Conservation (phyloP, 192 early-diverging fungal species). For the Coemansia sp. region DNA sequence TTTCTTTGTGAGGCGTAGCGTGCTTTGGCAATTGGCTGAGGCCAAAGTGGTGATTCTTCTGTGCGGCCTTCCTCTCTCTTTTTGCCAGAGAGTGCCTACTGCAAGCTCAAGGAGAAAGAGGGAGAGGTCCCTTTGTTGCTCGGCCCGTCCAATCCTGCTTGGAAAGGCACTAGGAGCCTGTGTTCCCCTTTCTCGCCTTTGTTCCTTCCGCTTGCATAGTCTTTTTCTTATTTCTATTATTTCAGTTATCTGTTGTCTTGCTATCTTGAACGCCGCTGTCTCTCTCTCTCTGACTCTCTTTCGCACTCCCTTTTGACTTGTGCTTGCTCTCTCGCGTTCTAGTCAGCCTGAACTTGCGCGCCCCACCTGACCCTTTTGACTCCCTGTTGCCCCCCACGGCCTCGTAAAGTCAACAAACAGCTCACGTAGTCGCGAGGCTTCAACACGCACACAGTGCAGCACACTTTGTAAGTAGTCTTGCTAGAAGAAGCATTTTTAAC, state of each 20-base stretch:
- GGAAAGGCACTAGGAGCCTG: not conserved
- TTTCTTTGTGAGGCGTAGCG: conserved; percentile 8
- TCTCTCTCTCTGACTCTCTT: conserved; percentile 7
- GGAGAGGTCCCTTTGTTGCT: not conserved
- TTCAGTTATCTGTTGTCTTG: conserved; percentile 7
- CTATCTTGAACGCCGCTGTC: conserved; percentile 4
- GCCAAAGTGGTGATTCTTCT: not conserved
- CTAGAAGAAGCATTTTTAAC: not conserved
- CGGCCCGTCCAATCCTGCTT: not conserved
- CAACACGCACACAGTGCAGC: not conserved
- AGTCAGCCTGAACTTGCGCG: not conserved
- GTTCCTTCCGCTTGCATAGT: not conserved
- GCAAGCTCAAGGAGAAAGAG: conserved; percentile 5
- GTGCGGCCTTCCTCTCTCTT: not conserved
- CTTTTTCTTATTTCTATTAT: conserved; percentile 3
- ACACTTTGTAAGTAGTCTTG: conserved; percentile 1
- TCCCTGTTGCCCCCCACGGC: not conserved
- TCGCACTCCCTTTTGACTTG: not conserved
- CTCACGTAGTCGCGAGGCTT: not conserved
- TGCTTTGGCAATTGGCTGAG: conserved; percentile 7
- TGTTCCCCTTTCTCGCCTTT: conserved; percentile 3
- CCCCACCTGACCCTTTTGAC: not conserved
- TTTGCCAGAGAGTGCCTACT: conserved; percentile 1
- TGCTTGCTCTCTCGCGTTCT: not conserved
- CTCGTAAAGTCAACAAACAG: not conserved